Evolutionary conservation across 2,329 filamentous ascomycete species (phyloP).

Genomic region (Colletotrichum noveboracense): DNA sequence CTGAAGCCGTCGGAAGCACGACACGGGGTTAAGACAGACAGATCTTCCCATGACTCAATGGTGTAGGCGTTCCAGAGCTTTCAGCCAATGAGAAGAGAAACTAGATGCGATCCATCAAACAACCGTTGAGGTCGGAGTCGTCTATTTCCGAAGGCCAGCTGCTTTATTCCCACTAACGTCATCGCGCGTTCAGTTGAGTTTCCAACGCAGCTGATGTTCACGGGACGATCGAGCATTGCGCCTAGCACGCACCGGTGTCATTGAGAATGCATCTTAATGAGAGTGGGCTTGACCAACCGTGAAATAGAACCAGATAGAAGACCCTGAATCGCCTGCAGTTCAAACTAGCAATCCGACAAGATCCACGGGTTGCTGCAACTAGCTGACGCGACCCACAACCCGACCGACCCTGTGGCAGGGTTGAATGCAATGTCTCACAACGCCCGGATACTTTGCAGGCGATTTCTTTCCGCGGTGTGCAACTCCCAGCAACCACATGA

Average conservation of each 20-base stretch:
- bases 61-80: neutral
- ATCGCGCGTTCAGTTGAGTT: neutral
- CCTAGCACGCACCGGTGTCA: neutral
- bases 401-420: neutral
- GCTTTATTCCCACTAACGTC: neutral
- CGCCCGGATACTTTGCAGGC: neutral
- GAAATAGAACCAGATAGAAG: neutral
- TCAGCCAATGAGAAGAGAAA: neutral
- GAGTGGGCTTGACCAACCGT: rapidly evolving
- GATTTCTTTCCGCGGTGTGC: neutral
- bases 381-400: constrained; percentile 7
- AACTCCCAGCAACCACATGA: neutral
- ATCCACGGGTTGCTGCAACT: neutral
- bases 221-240: neutral
- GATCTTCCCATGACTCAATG: constrained; percentile 3
- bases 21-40: neutral
- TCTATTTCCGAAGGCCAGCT: neutral
- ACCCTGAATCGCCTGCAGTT: neutral
- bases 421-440: neutral
- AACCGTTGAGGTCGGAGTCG: neutral
- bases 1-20: neutral
- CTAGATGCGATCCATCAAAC: neutral
- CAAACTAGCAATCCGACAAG: neutral
- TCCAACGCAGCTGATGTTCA: neutral
- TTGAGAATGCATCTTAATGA: neutral